phyloP scores from a whole-genome alignment of 441 rosid genomes.

The Syzygium malaccense region DNA sequence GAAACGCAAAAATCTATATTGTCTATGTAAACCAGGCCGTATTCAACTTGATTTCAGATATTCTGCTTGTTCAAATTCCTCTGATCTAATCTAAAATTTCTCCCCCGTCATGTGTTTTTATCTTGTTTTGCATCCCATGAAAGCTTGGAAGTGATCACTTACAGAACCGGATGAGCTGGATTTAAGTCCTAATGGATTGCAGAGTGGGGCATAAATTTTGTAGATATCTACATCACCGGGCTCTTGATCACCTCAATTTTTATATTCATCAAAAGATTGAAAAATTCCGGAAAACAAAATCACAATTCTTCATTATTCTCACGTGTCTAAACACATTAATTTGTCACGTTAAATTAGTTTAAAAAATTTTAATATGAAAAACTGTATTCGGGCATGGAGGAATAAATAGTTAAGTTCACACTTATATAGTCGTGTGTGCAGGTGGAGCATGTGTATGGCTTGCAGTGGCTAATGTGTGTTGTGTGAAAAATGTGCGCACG shows the following conservation, averaged over 20 bases:
- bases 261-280: constrained; percentile 10
- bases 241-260: neutral
- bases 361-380: no score
- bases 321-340: neutral
- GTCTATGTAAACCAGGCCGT: neutral
- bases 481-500: neutral
- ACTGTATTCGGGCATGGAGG: neutral
- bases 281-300: constrained; percentile 4
- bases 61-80: neutral
- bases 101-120: neutral
- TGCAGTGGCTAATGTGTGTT: neutral
- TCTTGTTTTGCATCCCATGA: neutral
- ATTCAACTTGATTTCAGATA: neutral
- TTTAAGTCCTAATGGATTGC: constrained; percentile 6
- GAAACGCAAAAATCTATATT: neutral
- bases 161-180: constrained; percentile 5
- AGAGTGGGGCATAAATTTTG: constrained; percentile 27
- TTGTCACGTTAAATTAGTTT: neutral
- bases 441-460: neutral
- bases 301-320: constrained; percentile 16
- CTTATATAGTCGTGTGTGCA: neutral
- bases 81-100: neutral
- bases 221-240: constrained; percentile 10
- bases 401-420: neutral
- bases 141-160: neutral